Evolutionary conservation across 2,329 filamentous ascomycete genomes (phyloP).

Genomic region (Fusarium sp.): DNA sequence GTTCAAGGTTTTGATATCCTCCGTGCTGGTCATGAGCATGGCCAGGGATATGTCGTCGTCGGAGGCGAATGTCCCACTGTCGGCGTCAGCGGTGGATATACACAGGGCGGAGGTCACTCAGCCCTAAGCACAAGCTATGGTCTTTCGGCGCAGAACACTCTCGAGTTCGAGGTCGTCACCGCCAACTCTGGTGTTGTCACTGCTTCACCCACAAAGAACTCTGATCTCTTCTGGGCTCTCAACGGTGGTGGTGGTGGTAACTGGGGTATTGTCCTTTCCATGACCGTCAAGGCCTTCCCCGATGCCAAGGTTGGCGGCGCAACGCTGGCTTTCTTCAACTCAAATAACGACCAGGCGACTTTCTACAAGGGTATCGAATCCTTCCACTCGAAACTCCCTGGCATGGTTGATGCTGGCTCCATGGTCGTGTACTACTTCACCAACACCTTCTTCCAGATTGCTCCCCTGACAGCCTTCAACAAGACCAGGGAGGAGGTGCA

Average conservation of each 20-base stretch:
- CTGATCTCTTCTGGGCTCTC: slow-evolving; percentile 71
- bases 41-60: slow-evolving; percentile 57
- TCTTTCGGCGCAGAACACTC: slow-evolving; percentile 65
- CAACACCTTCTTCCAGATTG: slow-evolving; percentile 53
- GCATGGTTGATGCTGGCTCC: slow-evolving; percentile 59
- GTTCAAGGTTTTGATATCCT: slow-evolving; percentile 59
- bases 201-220: slow-evolving; percentile 57
- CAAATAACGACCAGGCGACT: slow-evolving; percentile 45
- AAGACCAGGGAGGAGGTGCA: slow-evolving; percentile 55
- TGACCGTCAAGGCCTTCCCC: slow-evolving; percentile 62
- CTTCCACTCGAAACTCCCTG: slow-evolving; percentile 54
- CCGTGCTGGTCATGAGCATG: slow-evolving; percentile 50
- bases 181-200: slow-evolving; percentile 56
- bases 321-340: slow-evolving; percentile 53
- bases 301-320: slow-evolving; percentile 55
- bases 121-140: slow-evolving; percentile 62
- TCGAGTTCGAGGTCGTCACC: slow-evolving; percentile 65
- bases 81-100: slow-evolving; percentile 67
- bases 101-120: slow-evolving; percentile 66
- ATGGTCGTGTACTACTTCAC: slow-evolving; percentile 60
- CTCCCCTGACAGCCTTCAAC: slow-evolving; percentile 56
- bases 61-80: slow-evolving; percentile 65
- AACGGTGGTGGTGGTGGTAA: slow-evolving; percentile 66
- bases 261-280: slow-evolving; percentile 64
- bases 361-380: slow-evolving; percentile 60